Percentiles rank a stretch among this genome's conserved stretches.
These are phyloP conservation scores for Pinus taeda DNA, from an alignment of 75 land plant species.

Conservation along the genomic window DNA sequence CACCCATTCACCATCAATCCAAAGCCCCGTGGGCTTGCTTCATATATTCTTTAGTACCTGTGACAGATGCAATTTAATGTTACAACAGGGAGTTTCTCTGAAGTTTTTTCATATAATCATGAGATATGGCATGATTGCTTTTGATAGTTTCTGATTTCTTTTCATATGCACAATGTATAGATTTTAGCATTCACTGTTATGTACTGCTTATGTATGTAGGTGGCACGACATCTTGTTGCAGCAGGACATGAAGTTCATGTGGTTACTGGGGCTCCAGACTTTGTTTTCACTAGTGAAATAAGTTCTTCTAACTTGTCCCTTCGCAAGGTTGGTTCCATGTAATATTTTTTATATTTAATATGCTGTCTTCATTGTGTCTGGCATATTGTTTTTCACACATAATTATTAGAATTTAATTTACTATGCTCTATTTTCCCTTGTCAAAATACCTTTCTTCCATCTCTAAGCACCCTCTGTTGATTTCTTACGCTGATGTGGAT, in stretches of 20 bases:
- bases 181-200: neutral
- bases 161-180: neutral
- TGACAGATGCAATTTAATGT: no score
- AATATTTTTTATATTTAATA: neutral
- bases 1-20: no score
- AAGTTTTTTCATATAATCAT: no score
- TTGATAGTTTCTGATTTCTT: constrained; percentile 6
- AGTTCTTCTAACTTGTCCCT: constrained; percentile 77
- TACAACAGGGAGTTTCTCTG: no score
- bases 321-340: constrained; percentile 62
- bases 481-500: no score
- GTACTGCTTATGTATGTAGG: constrained; percentile 40
- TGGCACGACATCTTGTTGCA: constrained; percentile 75
- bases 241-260: constrained; percentile 95
- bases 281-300: constrained; percentile 78
- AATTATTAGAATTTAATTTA: no score
- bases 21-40: no score
- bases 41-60: no score
- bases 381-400: neutral
- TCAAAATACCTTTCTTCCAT: no score
- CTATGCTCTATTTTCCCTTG: no score
- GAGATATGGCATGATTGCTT: no score
- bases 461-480: no score
- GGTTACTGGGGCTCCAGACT: constrained; percentile 90
- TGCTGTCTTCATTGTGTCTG: neutral